Percentiles rank a stretch among this genome's conserved stretches.
phyloP scores from a whole-genome alignment of 2,329 filamentous ascomycete species.

The Chrysoporthe deuterocubensis region DNA sequence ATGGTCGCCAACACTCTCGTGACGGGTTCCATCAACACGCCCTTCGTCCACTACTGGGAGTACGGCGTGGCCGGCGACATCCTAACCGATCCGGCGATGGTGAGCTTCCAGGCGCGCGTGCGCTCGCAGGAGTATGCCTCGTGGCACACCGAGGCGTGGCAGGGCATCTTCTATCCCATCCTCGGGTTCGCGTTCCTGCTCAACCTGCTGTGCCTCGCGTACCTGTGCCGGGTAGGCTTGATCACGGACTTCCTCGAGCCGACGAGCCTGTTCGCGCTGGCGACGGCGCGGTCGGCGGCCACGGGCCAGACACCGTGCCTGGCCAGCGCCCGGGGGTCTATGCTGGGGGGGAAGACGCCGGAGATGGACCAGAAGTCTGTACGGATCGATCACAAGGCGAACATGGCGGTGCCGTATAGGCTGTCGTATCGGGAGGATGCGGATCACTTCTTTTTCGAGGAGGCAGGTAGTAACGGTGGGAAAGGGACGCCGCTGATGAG shows the following conservation, averaged over 20 bases:
- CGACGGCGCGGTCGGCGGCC: slow-evolving; percentile 60
- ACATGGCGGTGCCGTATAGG: slow-evolving; percentile 48
- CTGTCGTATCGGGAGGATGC: slow-evolving; percentile 43
- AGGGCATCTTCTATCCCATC: slow-evolving; percentile 69
- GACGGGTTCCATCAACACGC: slow-evolving; percentile 59
- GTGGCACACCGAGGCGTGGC: slow-evolving; percentile 63
- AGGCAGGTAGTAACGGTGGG: slow-evolving; percentile 35
- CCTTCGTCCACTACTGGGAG: slow-evolving; percentile 63
- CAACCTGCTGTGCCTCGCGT: slow-evolving; percentile 67
- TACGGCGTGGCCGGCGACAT: slow-evolving; percentile 38
- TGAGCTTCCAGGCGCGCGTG: slow-evolving; percentile 67
- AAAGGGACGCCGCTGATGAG: not conserved
- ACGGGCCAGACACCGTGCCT: slow-evolving; percentile 30
- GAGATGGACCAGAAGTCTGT: slow-evolving; percentile 11
- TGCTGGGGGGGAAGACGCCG: slow-evolving; percentile 40
- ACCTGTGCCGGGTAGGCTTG: slow-evolving; percentile 60
- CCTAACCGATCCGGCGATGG: slow-evolving; percentile 50
- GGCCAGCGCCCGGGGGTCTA: slow-evolving; percentile 43
- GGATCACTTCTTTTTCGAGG: slow-evolving; percentile 50
- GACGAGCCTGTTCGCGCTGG: slow-evolving; percentile 73
- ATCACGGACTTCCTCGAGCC: slow-evolving; percentile 82
- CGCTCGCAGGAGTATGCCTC: slow-evolving; percentile 72
- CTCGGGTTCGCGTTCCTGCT: slow-evolving; percentile 68
- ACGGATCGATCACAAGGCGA: slow-evolving; percentile 30
- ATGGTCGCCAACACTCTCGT: slow-evolving; percentile 70